These are phyloP conservation scores for Leucogyrophana mollusca DNA, from an alignment of 768 basidiomycete genomes.

Conservation along the genomic window DNA sequence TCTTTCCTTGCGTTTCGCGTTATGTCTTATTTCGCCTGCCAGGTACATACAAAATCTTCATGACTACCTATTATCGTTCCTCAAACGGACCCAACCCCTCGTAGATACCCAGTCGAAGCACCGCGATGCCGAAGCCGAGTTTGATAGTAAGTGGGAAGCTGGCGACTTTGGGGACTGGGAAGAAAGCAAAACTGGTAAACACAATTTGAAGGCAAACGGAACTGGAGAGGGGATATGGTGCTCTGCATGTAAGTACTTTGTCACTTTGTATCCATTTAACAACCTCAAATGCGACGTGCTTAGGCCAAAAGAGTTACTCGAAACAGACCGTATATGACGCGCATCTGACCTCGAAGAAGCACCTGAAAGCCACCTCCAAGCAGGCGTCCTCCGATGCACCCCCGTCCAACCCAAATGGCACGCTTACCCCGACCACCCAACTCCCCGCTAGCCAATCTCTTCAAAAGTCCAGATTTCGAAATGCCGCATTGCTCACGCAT, in stretches of 20 bases:
- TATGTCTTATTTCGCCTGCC: conserved; percentile 9
- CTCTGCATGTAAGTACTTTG: conserved; percentile 69
- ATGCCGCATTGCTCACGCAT: conserved; percentile 69
- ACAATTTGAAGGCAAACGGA: conserved; percentile 39
- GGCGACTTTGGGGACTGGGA: conserved; percentile 79
- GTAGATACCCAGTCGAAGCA: conserved; percentile 72
- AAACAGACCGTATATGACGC: conserved; percentile 99
- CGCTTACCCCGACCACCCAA: conserved; percentile 21
- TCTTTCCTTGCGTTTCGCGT: conserved; percentile 6
- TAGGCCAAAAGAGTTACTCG: conserved; percentile 92
- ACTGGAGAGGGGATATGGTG: conserved; percentile 85
- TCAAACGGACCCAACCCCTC: conserved; percentile 81
- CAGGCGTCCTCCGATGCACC: conserved; percentile 47
- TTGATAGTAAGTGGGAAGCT: conserved; percentile 77
- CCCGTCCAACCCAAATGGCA: conserved; percentile 34
- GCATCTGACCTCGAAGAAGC: conserved; percentile 94
- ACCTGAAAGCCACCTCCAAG: conserved; percentile 85
- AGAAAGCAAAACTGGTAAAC: conserved; percentile 39
- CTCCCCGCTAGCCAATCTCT: conserved; percentile 30
- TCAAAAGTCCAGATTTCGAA: conserved; percentile 52
- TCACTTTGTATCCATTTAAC: conserved; percentile 6
- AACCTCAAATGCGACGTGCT: neutral
- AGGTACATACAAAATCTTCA: conserved; percentile 87
- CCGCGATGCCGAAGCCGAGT: conserved; percentile 62
- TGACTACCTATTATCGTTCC: conserved; percentile 82